Evolutionary conservation across 1,139 yeast species (phyloP).

Genomic region (Yamadazyma spencermartinsiae): DNA sequence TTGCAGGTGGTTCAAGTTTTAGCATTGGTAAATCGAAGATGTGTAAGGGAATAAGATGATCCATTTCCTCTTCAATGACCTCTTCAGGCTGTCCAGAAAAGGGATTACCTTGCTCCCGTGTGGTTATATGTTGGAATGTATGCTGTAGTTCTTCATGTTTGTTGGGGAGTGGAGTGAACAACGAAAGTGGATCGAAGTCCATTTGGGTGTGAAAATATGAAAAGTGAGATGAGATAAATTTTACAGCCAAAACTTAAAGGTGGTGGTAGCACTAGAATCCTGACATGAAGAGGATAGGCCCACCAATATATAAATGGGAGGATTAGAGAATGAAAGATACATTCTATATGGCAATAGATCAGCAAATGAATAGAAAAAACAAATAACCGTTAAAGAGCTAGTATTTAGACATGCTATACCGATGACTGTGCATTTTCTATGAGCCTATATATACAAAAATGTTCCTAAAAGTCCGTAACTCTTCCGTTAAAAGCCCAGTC

Average conservation of each 20-base stretch:
- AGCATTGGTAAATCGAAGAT: constrained; percentile 66
- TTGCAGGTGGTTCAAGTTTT: constrained; percentile 47
- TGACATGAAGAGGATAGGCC: background rate
- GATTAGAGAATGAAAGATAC: too few relatives aligned
- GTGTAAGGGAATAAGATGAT: constrained; percentile 45
- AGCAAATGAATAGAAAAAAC: too few relatives aligned
- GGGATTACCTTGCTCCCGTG: constrained; percentile 8
- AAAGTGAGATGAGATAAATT: constrained; percentile 6
- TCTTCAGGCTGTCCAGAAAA: constrained; percentile 2
- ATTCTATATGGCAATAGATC: too few relatives aligned
- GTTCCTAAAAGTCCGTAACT: constrained; percentile 78
- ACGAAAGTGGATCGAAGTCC: constrained; percentile 47
- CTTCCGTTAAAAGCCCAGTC: constrained; percentile 97
- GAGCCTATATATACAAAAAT: background rate
- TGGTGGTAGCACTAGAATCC: constrained; percentile 1
- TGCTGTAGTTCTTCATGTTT: constrained; percentile 1
- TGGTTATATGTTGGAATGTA: background rate
- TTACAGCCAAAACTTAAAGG: too few relatives aligned
- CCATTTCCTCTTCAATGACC: constrained; percentile 22
- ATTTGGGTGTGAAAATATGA: constrained; percentile 9
- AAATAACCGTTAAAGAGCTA: too few relatives aligned
- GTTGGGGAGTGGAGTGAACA: constrained; percentile 41
- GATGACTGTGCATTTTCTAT: constrained; percentile 2
- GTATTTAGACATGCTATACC: too few relatives aligned
- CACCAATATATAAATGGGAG: too few relatives aligned